Base-by-base conservation (phyloP, 2,329 filamentous ascomycete genomes). In the Metarhizium sp. region DNA sequence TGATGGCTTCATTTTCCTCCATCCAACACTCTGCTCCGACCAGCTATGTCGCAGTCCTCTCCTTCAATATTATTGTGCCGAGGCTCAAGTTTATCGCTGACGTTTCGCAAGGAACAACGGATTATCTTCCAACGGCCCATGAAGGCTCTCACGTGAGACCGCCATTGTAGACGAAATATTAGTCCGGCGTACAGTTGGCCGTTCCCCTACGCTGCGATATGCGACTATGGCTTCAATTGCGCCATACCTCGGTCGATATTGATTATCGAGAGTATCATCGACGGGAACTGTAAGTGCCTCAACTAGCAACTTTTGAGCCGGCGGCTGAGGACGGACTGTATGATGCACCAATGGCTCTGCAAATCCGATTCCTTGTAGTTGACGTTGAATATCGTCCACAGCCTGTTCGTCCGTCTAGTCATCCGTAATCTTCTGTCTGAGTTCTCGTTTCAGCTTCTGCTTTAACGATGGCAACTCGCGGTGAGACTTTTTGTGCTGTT, bases 311-410 rank as follows among this genome's bases (percentile, higher is more conserved):
- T 57, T 61, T 50, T 63, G 45, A 46, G 54, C 59, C 25, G 51
- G 61, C n/a, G 52, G 40, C 40, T 55, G 34, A 55, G 51, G 51
- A 32, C 18, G 2, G 10, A n/a, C 56, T 42, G 50, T 18, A 18
- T 29, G 18, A 38, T 43, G 50, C 25, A 46, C n/a, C 4, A 42
- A 11, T 51, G 42, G 54, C 46, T 60, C 43, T 16, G 58, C 32
- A 50, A 65, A 64, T 13, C 20, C 45, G 30, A 54, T 25, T 3
- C 61, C 56, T 52, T 58, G 52, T 14, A 64, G 53, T 55, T 64
- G 55, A 32, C 45, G 36, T 43, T 64, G 36, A 18, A 64, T 64
- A 42, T 65, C 49, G 10, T 34, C 32, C 10, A 34, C 32, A 34
- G 32, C 32, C 32, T 34, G 10, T 34, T 34, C 10, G 32, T 34